Base-by-base conservation (phyloP, 2,329 filamentous ascomycete genomes). In the Alternaria hordeiaustralica region DNA sequence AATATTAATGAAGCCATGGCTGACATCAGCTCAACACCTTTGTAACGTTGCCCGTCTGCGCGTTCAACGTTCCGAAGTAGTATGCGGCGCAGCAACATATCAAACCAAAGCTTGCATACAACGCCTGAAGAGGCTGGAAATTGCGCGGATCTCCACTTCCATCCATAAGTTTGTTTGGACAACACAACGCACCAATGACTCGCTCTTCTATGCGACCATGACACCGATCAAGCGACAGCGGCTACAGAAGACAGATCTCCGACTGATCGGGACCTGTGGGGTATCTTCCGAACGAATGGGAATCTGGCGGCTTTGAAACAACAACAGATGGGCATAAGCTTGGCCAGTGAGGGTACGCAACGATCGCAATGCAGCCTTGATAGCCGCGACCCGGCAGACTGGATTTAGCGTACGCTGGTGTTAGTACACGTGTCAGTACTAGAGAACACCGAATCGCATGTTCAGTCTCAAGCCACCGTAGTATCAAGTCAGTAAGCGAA, bases 391-490 rank as follows among this genome's bases (percentile, higher is more conserved):
- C 62, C 50, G 28, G 47, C 56, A 63, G 55, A 11, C 43, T 30
- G 55, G 28, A 53, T 50, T 55, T 56, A 30, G 51, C 50, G 49
- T 63, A 54, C 55, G 64, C 60, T 58, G 62, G 58, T 53, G 53
- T 56, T 61, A 49, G 58, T 60, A 69, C 58, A 71, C 66, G 68
- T 73, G 67, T 66, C 68, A 68, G 61, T 61, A 49, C 51, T 55
- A 23, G 46, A 15, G 26, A 60, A 50, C 43, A 30, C 49, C 59
- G 59, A 68, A 70, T 70, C 9, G 21, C 21, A 66, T 55, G 56
- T 26, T 50, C 45, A 47, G 45, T 25, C 21, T 51, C 28, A 67
- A 65, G 68, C 55, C 59, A 58, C 57, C 13, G 61, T 51, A 46
- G 66, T 65, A 63, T 63, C 63, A 68, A 57, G 51, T 49, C 58